Percentiles rank a stretch among this genome's conserved stretches.
Evolutionary conservation across 1,139 yeast species (phyloP).

Genomic region (Candida freyschussii): DNA sequence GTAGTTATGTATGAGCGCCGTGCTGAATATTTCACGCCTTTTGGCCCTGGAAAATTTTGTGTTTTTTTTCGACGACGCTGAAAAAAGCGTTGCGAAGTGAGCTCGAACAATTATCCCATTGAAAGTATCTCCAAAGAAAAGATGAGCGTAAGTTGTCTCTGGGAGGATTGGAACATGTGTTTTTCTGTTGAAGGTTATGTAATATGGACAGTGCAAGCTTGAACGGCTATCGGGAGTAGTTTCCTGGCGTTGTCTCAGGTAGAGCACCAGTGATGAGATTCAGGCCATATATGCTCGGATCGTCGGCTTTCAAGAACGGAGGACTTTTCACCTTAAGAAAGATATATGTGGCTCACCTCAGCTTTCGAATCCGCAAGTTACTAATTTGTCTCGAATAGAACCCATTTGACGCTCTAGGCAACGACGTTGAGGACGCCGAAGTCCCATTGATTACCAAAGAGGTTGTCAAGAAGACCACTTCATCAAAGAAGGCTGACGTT

Average conservation of each 20-base stretch:
- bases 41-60: constrained; percentile 16
- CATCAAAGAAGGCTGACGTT: constrained; percentile 84
- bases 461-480: constrained; percentile 75
- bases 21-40: too few species aligned
- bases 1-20: too few species aligned
- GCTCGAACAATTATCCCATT: constrained; percentile 3
- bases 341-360: not conserved
- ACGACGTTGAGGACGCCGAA: constrained; percentile 73
- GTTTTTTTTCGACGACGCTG: constrained; percentile 22
- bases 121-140: constrained; percentile 3
- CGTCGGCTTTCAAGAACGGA: too few species aligned
- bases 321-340: too few species aligned
- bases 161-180: too few species aligned
- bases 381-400: constrained; percentile 31
- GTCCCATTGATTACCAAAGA: constrained; percentile 56
- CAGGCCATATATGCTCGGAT: too few species aligned
- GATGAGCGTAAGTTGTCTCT: constrained; percentile 24
- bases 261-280: too few species aligned
- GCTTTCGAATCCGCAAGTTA: constrained; percentile 1
- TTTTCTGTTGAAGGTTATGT: too few species aligned
- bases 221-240: too few species aligned
- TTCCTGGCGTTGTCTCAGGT: too few species aligned
- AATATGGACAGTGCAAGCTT: too few species aligned
- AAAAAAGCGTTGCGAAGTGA: constrained; percentile 14
- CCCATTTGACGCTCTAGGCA: constrained; percentile 53